Conservation (phyloP, 441 rosid genomes). For the Eutrema salsugineum region DNA sequence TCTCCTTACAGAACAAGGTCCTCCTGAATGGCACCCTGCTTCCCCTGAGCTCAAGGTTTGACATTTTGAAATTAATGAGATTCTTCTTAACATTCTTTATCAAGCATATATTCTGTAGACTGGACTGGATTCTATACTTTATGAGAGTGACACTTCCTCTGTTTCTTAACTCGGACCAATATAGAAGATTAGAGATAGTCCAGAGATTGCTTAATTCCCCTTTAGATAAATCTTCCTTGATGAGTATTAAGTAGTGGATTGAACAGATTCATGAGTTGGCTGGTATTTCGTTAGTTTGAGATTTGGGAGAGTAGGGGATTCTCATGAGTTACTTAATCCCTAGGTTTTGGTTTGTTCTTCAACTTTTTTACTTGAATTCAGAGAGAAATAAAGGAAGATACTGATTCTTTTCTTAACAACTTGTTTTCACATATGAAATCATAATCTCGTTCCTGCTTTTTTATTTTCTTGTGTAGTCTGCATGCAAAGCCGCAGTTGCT, state of each 20-base stretch:
- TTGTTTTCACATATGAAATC: background rate
- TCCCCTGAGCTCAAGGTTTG: constrained; percentile 76
- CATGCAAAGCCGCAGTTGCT: constrained; percentile 69
- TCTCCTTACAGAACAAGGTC: constrained; percentile 82
- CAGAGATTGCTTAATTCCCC: background rate
- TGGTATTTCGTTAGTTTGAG: background rate
- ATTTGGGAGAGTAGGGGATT: background rate
- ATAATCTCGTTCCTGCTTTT: too few species aligned
- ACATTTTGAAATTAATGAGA: background rate
- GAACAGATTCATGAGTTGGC: background rate
- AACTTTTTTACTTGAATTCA: background rate
- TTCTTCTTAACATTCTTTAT: background rate
- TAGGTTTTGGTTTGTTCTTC: background rate
- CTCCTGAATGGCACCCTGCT: constrained; percentile 99
- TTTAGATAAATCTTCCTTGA: too few species aligned
- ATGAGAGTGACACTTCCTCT: background rate
- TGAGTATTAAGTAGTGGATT: background rate
- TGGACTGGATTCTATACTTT: background rate
- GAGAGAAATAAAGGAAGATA: background rate
- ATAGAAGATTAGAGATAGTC: background rate
- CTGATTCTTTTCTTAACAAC: background rate
- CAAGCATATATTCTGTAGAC: background rate
- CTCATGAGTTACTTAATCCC: background rate
- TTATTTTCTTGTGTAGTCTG: constrained; percentile 43
- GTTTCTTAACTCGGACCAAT: background rate